phyloP scores from a whole-genome alignment of 176 grass and related monocot species.

The Aegilops speltoides region DNA sequence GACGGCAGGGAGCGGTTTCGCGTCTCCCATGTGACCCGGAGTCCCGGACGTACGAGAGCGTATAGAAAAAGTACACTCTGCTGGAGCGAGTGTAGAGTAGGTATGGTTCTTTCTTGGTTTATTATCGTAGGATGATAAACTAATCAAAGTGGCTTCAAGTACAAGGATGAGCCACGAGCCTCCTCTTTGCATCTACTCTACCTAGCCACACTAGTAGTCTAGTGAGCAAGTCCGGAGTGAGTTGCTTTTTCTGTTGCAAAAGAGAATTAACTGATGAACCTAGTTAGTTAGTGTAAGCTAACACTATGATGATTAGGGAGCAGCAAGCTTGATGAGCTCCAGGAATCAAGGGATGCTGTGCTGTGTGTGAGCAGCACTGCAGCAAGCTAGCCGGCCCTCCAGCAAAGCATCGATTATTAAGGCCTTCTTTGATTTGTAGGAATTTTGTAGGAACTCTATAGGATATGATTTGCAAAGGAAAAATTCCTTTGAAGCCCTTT shows the following conservation, averaged over 20 bases:
- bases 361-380: too few species aligned
- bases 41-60: not conserved
- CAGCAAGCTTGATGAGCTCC: not conserved
- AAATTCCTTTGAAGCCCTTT: too few species aligned
- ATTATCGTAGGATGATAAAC: not conserved
- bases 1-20: not conserved
- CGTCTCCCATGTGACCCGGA: slow-evolving; percentile 44
- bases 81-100: slow-evolving; percentile 8
- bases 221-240: too few species aligned
- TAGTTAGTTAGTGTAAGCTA: not conserved
- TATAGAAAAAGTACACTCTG: not conserved
- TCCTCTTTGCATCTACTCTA: not conserved
- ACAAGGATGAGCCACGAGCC: slow-evolving; percentile 4
- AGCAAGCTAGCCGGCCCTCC: too few species aligned
- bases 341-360: too few species aligned
- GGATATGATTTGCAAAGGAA: too few species aligned
- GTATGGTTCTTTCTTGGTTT: not conserved
- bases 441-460: too few species aligned
- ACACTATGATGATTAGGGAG: not conserved
- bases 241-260: too few species aligned
- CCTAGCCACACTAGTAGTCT: too few species aligned
- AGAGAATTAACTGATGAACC: too few species aligned
- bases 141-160: not conserved
- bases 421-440: too few species aligned
- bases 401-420: too few species aligned